Evolutionary conservation across 225 moss, liverwort and hornwort species (phyloP).

Genomic region (Polytrichum formosum): DNA sequence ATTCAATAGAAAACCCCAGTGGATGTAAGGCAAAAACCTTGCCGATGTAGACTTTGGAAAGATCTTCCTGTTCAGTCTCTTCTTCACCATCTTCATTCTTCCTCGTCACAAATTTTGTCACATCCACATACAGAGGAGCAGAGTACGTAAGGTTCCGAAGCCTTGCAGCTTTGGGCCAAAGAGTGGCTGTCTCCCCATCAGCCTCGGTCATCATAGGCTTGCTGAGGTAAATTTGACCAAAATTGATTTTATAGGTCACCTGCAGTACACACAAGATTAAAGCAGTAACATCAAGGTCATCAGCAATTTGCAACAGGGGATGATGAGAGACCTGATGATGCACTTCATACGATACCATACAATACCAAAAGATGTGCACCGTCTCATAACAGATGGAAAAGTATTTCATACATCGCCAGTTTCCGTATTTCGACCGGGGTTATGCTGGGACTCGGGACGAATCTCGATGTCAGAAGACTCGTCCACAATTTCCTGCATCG

Average conservation of each 20-base stretch:
- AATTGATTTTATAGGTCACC: slow-evolving; percentile 98
- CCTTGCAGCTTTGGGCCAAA: slow-evolving; percentile 95
- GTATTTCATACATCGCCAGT: slow-evolving; percentile 59
- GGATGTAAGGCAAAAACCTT: slow-evolving; percentile 38
- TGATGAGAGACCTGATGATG: not conserved
- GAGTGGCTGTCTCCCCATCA: slow-evolving; percentile 97
- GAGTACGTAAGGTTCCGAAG: slow-evolving; percentile 99
- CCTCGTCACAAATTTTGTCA: slow-evolving; percentile 83
- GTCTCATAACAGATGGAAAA: too few species aligned
- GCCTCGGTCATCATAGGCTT: slow-evolving; percentile 99
- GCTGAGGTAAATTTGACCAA: slow-evolving; percentile 95
- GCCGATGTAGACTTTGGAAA: slow-evolving; percentile 97
- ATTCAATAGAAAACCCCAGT: too few species aligned
- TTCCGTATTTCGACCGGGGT: slow-evolving; percentile 85
- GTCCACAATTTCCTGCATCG: slow-evolving; percentile 99
- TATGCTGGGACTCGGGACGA: slow-evolving; percentile 98
- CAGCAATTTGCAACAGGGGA: not conserved
- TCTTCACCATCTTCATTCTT: slow-evolving; percentile 93
- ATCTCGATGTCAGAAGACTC: slow-evolving; percentile 99
- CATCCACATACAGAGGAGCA: slow-evolving; percentile 93
- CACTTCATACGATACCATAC: too few species aligned
- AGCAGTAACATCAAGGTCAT: not conserved
- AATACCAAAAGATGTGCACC: too few species aligned
- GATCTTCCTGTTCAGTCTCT: slow-evolving; percentile 84
- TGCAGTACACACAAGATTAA: slow-evolving; percentile 15